Evolutionary conservation across 306 rosid genomes (phyloP).

Genomic region (Cucumis cinereus): DNA sequence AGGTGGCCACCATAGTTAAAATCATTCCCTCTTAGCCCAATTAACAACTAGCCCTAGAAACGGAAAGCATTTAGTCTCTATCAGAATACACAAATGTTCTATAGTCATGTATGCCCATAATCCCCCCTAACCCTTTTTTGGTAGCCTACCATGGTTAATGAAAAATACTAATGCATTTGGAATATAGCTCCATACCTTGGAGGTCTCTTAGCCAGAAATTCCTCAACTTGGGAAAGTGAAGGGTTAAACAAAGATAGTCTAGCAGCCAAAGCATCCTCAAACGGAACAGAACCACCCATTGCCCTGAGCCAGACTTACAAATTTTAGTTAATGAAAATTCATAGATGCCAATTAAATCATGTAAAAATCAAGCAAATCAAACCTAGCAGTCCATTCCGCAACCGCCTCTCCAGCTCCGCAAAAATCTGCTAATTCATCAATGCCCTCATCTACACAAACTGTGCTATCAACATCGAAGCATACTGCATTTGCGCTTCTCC

Average conservation of each 20-base stretch:
- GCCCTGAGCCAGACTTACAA: slow-evolving; percentile 40
- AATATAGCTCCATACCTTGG: slow-evolving; percentile 43
- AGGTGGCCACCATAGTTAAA: no score
- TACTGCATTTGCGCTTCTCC: slow-evolving; percentile 52
- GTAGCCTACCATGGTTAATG: background rate
- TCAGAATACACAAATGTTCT: background rate
- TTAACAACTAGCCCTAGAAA: background rate
- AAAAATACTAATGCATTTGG: background rate
- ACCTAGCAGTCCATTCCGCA: slow-evolving; percentile 96
- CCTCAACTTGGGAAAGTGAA: slow-evolving; percentile 61
- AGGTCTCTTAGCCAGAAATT: slow-evolving; percentile 64
- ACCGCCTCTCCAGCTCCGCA: slow-evolving; percentile 97
- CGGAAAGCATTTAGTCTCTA: background rate
- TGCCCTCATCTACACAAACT: slow-evolving; percentile 84
- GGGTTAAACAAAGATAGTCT: slow-evolving; percentile 80
- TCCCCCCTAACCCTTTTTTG: background rate
- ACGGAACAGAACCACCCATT: slow-evolving; percentile 93
- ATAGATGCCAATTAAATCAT: slow-evolving; percentile 1
- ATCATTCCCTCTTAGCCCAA: no score
- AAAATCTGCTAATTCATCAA: slow-evolving; percentile 83
- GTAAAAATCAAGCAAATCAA: background rate
- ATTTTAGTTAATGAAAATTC: slow-evolving; percentile 15
- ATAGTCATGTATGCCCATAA: background rate
- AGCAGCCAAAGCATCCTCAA: slow-evolving; percentile 93
- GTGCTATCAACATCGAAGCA: slow-evolving; percentile 49